These are phyloP conservation scores for Lachancea nothofagi DNA, from an alignment of 805 yeast species.

Conservation along the genomic window DNA sequence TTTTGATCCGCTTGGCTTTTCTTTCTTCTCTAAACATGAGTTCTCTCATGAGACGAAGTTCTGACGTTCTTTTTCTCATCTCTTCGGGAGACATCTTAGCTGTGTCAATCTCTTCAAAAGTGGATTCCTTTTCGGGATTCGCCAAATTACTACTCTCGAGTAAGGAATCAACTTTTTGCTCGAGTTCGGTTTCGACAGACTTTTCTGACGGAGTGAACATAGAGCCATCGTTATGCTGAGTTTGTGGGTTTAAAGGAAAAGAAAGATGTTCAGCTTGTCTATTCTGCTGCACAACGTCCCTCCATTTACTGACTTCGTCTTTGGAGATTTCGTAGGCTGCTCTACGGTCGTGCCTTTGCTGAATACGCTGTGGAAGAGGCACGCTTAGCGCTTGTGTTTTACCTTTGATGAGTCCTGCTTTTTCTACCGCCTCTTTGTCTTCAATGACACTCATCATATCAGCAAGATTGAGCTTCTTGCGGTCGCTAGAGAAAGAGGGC, in stretches of 20 bases:
- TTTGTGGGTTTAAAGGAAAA: slow-evolving; percentile 54
- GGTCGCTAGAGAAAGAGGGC: slow-evolving; percentile 41
- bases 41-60: slow-evolving; percentile 88
- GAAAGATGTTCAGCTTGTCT: slow-evolving; percentile 79
- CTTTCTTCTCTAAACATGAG: slow-evolving; percentile 93
- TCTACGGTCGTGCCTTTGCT: slow-evolving; percentile 74
- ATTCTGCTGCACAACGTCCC: slow-evolving; percentile 70
- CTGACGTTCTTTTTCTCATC: slow-evolving; percentile 66
- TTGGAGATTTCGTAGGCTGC: slow-evolving; percentile 90
- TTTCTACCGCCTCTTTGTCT: slow-evolving; percentile 42
- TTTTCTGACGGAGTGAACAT: slow-evolving; percentile 46
- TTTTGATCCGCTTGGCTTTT: slow-evolving; percentile 84
- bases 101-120: slow-evolving; percentile 80
- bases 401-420: slow-evolving; percentile 43
- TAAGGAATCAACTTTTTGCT: slow-evolving; percentile 54
- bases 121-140: slow-evolving; percentile 71
- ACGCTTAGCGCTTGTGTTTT: slow-evolving; percentile 53
- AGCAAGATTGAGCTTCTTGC: slow-evolving; percentile 49
- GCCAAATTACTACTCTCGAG: slow-evolving; percentile 60
- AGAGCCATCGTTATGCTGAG: slow-evolving; percentile 44
- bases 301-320: slow-evolving; percentile 84
- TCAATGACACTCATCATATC: slow-evolving; percentile 73
- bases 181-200: slow-evolving; percentile 54
- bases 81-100: slow-evolving; percentile 81
- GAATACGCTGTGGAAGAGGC: slow-evolving; percentile 82